These are phyloP conservation scores for Cyclaneusma minus DNA, from an alignment of 2,329 filamentous ascomycete genomes.

Conservation along the genomic window DNA sequence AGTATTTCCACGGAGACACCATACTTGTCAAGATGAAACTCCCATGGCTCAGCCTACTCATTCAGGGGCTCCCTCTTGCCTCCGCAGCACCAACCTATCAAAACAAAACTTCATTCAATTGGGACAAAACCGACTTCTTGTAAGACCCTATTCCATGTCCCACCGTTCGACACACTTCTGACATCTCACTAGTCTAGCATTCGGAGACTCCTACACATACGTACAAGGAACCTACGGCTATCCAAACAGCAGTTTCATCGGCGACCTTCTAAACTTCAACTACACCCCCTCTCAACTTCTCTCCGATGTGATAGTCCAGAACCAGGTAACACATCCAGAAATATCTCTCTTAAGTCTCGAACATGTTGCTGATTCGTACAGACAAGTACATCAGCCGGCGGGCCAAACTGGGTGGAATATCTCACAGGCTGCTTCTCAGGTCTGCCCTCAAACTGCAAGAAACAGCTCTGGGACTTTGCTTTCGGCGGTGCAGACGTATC, in stretches of 20 bases:
- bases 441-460: slow-evolving; percentile 25
- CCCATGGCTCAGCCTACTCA: no score
- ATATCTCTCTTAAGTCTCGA: neutral
- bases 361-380: slow-evolving; percentile 1
- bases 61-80: no score
- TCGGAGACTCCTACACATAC: slow-evolving; percentile 35
- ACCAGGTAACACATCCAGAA: slow-evolving; percentile 31
- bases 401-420: slow-evolving; percentile 38
- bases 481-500: slow-evolving; percentile 36
- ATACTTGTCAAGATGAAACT: no score
- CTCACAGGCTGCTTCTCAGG: slow-evolving; percentile 34
- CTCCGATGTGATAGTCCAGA: slow-evolving; percentile 32
- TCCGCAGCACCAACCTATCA: no score
- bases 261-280: slow-evolving; percentile 29
- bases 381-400: slow-evolving; percentile 32
- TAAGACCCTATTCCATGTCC: slow-evolving; percentile 1
- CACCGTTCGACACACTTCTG: neutral
- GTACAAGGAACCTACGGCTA: slow-evolving; percentile 35
- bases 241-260: slow-evolving; percentile 36
- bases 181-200: slow-evolving; percentile 22
- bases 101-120: slow-evolving; percentile 7
- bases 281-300: slow-evolving; percentile 28
- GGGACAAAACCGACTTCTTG: slow-evolving; percentile 6
- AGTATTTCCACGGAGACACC: no score
- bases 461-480: slow-evolving; percentile 39